phyloP scores from a whole-genome alignment of 73 alveolate genomes.

The Paramecium sonneborni region DNA sequence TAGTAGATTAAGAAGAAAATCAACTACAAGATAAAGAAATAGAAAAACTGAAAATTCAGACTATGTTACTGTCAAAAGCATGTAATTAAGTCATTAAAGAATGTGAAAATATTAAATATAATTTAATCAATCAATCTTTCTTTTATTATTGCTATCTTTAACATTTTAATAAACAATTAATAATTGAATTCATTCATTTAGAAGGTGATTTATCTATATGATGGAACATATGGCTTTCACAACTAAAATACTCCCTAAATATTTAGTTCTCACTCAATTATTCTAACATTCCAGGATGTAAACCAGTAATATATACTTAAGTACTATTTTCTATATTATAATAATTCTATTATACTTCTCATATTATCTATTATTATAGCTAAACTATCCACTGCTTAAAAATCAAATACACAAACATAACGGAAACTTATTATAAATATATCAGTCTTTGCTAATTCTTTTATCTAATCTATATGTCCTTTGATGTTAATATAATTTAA shows the following conservation, averaged over 20 bases:
- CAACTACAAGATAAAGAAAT: conserved; percentile 23
- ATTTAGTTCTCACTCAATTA: neutral
- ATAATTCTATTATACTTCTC: conserved; percentile 26
- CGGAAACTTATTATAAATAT: neutral
- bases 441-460: conserved; percentile 20
- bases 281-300: conserved; percentile 30
- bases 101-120: neutral
- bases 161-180: neutral
- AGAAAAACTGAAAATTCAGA: neutral
- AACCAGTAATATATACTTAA: neutral
- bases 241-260: neutral
- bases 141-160: neutral
- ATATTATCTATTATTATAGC: neutral
- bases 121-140: neutral
- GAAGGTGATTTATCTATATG: neutral
- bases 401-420: conserved; percentile 38
- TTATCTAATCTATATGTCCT: conserved; percentile 24
- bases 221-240: neutral
- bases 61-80: neutral
- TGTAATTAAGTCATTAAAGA: neutral
- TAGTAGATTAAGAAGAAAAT: conserved; percentile 59
- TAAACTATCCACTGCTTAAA: conserved; percentile 35
- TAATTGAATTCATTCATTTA: neutral
- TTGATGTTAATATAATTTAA: conserved; percentile 29
- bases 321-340: neutral